These are phyloP conservation scores for Corinectria fuckeliana DNA, from an alignment of 2,329 filamentous ascomycete genomes.

Conservation along the genomic window DNA sequence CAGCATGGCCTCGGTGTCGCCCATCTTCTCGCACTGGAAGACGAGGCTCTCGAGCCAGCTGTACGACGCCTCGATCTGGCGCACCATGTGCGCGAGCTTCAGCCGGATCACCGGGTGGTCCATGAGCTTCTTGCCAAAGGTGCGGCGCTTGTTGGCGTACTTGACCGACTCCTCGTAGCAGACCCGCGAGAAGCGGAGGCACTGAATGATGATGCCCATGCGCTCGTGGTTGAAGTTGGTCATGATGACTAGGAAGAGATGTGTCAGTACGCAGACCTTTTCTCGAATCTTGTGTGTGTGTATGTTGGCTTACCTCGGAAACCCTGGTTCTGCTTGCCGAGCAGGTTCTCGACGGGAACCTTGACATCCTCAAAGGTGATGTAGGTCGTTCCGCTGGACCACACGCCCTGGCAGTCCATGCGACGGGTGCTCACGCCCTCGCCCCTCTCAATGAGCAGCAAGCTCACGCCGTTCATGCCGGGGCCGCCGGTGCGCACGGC, in stretches of 20 bases:
- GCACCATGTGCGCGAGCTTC: conserved; percentile 97
- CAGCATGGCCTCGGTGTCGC: conserved; percentile 93
- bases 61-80: conserved; percentile 96
- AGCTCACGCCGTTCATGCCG: conserved; percentile 91
- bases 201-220: conserved; percentile 98
- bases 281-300: not conserved
- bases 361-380: conserved; percentile 99
- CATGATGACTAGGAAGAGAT: conserved; percentile 76
- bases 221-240: conserved; percentile 99
- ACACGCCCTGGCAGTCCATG: conserved; percentile 99
- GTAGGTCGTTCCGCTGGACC: conserved; percentile 94
- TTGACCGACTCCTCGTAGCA: conserved; percentile 97
- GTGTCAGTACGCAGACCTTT: conserved; percentile 27
- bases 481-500: conserved; percentile 87
- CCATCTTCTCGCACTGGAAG: conserved; percentile 92
- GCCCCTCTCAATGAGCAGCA: conserved; percentile 89
- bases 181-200: conserved; percentile 90
- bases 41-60: conserved; percentile 96
- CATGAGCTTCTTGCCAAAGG: conserved; percentile 95
- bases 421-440: conserved; percentile 90
- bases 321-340: conserved; percentile 97
- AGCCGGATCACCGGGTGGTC: conserved; percentile 97
- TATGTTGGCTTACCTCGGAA: conserved; percentile 71
- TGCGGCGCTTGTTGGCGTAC: conserved; percentile 96
- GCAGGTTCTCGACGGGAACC: conserved; percentile 97